Percentiles rank a stretch among this genome's conserved stretches.
These are phyloP conservation scores for Brassica nigra DNA, from an alignment of 345 rosid genomes.

Conservation along the genomic window DNA sequence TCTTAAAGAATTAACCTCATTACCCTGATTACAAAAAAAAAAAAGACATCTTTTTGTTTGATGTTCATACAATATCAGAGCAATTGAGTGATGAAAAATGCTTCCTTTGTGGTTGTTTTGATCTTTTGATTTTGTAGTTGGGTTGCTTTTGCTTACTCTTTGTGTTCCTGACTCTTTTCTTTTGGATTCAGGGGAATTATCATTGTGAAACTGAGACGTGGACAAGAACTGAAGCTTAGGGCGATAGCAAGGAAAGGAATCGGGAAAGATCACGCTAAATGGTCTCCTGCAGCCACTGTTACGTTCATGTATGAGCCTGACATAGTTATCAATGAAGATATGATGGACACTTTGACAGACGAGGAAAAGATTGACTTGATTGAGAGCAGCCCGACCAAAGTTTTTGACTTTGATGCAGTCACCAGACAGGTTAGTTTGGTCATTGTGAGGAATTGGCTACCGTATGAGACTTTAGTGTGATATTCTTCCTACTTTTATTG, in stretches of 20 bases:
- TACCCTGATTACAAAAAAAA: neutral
- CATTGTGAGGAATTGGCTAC: neutral
- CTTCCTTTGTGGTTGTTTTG: neutral
- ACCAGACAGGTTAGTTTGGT: slow-evolving; percentile 61
- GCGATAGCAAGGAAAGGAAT: slow-evolving; percentile 97
- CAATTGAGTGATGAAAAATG: neutral
- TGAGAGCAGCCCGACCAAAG: slow-evolving; percentile 91
- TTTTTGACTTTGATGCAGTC: slow-evolving; percentile 65
- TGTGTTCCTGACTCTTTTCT: neutral
- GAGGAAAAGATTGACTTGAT: slow-evolving; percentile 73
- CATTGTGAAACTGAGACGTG: slow-evolving; percentile 83
- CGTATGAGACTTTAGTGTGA: neutral
- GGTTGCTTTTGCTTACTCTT: neutral
- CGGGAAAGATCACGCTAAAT: slow-evolving; percentile 95
- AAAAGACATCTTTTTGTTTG: neutral
- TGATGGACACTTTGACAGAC: slow-evolving; percentile 76
- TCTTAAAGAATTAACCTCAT: neutral
- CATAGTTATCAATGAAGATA: slow-evolving; percentile 79
- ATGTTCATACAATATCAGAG: neutral
- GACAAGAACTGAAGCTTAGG: slow-evolving; percentile 85
- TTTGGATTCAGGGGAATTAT: slow-evolving; percentile 67
- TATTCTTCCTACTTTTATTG: neutral
- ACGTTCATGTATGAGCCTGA: slow-evolving; percentile 96
- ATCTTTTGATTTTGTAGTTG: neutral
- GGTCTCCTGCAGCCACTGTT: slow-evolving; percentile 99